Percentiles rank a stretch among this genome's conserved stretches.
Evolutionary conservation across 148 eudicot species (phyloP).

Genomic region (Nyssa sinensis): DNA sequence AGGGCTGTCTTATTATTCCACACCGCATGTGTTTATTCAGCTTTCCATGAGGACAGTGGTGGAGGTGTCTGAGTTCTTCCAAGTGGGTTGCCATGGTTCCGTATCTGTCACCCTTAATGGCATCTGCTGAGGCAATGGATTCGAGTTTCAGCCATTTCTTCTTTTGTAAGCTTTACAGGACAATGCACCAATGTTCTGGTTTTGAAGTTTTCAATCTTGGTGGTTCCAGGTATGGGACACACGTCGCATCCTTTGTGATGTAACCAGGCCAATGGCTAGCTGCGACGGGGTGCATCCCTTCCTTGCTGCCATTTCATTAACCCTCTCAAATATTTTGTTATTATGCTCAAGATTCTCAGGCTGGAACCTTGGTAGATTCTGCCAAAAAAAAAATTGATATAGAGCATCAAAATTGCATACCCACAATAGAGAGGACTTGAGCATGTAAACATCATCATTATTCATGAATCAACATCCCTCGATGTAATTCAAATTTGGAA

Average conservation of each 20-base stretch:
- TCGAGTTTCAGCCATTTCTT: conserved; percentile 1
- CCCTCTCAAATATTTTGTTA: not conserved
- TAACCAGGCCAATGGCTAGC: conserved; percentile 3
- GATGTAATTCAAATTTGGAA: not conserved
- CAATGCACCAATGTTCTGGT: not conserved
- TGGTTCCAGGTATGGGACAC: conserved; percentile 8
- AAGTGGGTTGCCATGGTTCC: too few species aligned
- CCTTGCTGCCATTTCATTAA: not conserved
- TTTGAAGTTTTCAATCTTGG: not conserved
- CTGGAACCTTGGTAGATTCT: not conserved
- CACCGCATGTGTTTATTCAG: not conserved
- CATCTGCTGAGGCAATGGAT: not conserved
- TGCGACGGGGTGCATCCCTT: not conserved
- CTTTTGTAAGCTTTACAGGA: not conserved
- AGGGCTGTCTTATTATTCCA: too few species aligned
- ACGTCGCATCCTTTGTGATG: conserved; percentile 3
- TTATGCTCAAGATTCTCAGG: not conserved
- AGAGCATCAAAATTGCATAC: not conserved
- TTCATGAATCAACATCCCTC: not conserved
- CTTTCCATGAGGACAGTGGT: not conserved
- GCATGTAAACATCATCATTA: not conserved
- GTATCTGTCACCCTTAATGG: not conserved
- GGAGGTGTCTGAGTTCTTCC: not conserved
- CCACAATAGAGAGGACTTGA: too few species aligned
- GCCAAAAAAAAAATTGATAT: too few species aligned